Percentiles rank a stretch among this genome's conserved stretches.
phyloP scores from a whole-genome alignment of 495 filamentous ascomycete genomes.

The Penicillium steckii region DNA sequence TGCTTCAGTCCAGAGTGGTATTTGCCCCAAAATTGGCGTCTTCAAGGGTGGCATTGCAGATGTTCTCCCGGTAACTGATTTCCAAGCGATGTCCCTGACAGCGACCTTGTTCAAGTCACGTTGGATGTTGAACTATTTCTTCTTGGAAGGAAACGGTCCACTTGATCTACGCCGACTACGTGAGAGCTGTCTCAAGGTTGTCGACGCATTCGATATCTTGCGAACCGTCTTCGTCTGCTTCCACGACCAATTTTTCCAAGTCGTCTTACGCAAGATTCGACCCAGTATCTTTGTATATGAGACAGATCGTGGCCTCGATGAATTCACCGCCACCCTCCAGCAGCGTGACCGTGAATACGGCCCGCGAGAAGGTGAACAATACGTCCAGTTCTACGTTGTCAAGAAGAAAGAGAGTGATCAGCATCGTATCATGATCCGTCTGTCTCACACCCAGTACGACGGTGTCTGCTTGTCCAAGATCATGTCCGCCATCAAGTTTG shows the following conservation, averaged over 20 bases:
- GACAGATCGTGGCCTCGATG: slow-evolving; percentile 49
- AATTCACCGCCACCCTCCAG: slow-evolving; percentile 50
- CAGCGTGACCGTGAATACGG: slow-evolving; percentile 48
- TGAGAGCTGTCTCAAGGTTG: slow-evolving; percentile 42
- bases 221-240: slow-evolving; percentile 66
- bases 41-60: slow-evolving; percentile 57
- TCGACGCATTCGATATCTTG: slow-evolving; percentile 62
- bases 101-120: slow-evolving; percentile 53
- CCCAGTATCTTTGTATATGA: slow-evolving; percentile 54
- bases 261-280: slow-evolving; percentile 56
- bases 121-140: slow-evolving; percentile 59
- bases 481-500: slow-evolving; percentile 51
- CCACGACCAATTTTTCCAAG: slow-evolving; percentile 56
- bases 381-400: slow-evolving; percentile 61
- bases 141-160: slow-evolving; percentile 48
- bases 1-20: slow-evolving; percentile 40
- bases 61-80: slow-evolving; percentile 59
- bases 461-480: slow-evolving; percentile 66
- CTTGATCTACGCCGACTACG: slow-evolving; percentile 48
- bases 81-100: slow-evolving; percentile 62
- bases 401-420: slow-evolving; percentile 45
- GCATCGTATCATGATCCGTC: slow-evolving; percentile 61
- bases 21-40: slow-evolving; percentile 54
- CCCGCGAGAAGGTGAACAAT: slow-evolving; percentile 60
- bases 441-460: slow-evolving; percentile 77